These are phyloP conservation scores for Trypanosoma scelopori DNA, from an alignment of 208 protist genomes.

Conservation along the genomic window DNA sequence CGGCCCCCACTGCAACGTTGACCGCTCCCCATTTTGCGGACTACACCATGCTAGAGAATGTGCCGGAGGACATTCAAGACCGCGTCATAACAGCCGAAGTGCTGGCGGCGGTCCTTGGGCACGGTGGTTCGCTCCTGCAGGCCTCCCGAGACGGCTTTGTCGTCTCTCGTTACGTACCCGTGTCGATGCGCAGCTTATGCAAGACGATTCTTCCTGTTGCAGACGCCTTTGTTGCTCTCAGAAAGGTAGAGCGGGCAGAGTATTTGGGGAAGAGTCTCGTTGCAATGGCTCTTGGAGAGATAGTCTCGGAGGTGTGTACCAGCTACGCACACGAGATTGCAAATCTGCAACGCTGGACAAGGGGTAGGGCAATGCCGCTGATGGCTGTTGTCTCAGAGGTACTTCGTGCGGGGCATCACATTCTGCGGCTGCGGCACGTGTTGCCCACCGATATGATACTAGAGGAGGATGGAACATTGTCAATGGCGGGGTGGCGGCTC, in stretches of 20 bases:
- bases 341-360: conserved; percentile 64
- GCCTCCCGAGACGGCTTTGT: conserved; percentile 49
- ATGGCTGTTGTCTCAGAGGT: conserved; percentile 85
- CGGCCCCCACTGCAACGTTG: background rate
- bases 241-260: conserved; percentile 64
- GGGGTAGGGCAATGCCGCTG: conserved; percentile 63
- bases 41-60: conserved; percentile 39
- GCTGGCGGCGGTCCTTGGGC: conserved; percentile 62
- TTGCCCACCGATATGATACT: conserved; percentile 72
- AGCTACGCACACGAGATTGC: conserved; percentile 80
- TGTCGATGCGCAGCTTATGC: conserved; percentile 68
- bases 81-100: conserved; percentile 61
- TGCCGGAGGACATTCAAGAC: conserved; percentile 87
- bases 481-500: conserved; percentile 60
- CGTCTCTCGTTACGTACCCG: conserved; percentile 52
- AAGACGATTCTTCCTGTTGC: conserved; percentile 73
- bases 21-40: conserved; percentile 18
- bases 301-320: conserved; percentile 77
- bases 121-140: conserved; percentile 53
- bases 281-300: conserved; percentile 83
- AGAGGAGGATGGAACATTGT: conserved; percentile 28
- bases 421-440: conserved; percentile 78
- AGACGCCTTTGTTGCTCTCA: conserved; percentile 73
- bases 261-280: conserved; percentile 72
- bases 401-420: conserved; percentile 76